Evolutionary conservation across 768 basidiomycete genomes (phyloP), one percentile per base, ranked within the genome.

Genomic region (Boletus rufocinnamomeus): DNA sequence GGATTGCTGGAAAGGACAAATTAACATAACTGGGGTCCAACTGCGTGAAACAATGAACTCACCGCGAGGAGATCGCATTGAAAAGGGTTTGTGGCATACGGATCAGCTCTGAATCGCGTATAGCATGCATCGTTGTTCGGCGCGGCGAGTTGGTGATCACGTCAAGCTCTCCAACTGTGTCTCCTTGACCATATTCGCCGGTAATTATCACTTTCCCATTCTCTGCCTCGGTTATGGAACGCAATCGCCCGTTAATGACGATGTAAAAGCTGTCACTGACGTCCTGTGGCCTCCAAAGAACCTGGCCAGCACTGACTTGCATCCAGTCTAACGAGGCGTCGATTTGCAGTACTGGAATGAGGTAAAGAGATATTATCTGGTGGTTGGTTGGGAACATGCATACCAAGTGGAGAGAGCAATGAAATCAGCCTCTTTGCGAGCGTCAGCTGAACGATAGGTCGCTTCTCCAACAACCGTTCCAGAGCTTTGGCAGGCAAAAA

Each of bases 301-400:
- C 93, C 73, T 98, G 95, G 2, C 97, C 93, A 1, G 95, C 94
- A 62, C 88, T 88, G 8, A 95, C 93, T 74, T 98, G 97, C 84
- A 94, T 91, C 97, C 97, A 99, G 67, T 99, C 97, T 61, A 99
- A 79, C 0, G 95, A 93, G 1, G 93, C 89, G 72, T 99, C 97
- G 56, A 99, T 96, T 70, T 99, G 97, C 17, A 98, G 77, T 8
- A 99, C 96, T 95, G 60, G 19, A 47, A 25, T 28, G 40, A 38
- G 35, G 48, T 76, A 19, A 66, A 50, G 1, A 32, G 35, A 40
- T 9, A 21, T 16, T 23, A 3, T 40, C 50, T 19, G 9, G 34
- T 16, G 28, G 2, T 43, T 27, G n/a, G 34, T 19, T 11, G 23
- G 47, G 28, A 43, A 27, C 8, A 25, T 28, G 66, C 82, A 47